Conservation (phyloP, 2,329 filamentous ascomycete genomes). For the Colletotrichum tropicale region DNA sequence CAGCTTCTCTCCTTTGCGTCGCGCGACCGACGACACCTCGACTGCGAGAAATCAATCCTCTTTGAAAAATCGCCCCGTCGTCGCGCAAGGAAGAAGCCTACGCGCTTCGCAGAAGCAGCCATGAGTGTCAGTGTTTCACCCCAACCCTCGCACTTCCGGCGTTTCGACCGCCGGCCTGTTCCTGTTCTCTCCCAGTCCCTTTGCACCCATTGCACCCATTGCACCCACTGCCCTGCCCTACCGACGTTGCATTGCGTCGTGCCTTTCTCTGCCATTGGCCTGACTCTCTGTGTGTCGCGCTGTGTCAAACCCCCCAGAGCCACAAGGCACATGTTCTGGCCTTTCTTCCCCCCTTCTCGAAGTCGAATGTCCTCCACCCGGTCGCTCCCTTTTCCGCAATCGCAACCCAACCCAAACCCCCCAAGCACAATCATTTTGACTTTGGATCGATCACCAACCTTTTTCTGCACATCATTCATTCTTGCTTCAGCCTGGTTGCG, state of each 20-base stretch:
- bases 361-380: constrained; percentile 11
- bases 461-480: constrained; percentile 13
- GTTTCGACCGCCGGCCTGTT: constrained; percentile 19
- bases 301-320: background rate
- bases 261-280: background rate
- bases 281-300: constrained; percentile 3
- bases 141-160: constrained; percentile 25
- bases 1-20: background rate
- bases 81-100: constrained; percentile 23
- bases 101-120: constrained; percentile 29
- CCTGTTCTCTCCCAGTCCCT: background rate
- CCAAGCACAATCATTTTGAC: background rate
- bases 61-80: background rate
- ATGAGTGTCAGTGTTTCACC: constrained; percentile 56
- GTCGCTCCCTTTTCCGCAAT: background rate
- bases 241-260: background rate
- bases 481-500: constrained; percentile 18
- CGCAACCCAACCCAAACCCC: background rate
- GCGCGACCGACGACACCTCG: background rate
- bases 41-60: background rate
- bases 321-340: constrained; percentile 15
- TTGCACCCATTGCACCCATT: background rate
- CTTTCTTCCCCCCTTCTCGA: constrained; percentile 8
- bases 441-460: constrained; percentile 6
- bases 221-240: background rate